These are phyloP conservation scores for Bromus sterilis DNA, from an alignment of 176 grass and related monocot genomes.

Conservation along the genomic window DNA sequence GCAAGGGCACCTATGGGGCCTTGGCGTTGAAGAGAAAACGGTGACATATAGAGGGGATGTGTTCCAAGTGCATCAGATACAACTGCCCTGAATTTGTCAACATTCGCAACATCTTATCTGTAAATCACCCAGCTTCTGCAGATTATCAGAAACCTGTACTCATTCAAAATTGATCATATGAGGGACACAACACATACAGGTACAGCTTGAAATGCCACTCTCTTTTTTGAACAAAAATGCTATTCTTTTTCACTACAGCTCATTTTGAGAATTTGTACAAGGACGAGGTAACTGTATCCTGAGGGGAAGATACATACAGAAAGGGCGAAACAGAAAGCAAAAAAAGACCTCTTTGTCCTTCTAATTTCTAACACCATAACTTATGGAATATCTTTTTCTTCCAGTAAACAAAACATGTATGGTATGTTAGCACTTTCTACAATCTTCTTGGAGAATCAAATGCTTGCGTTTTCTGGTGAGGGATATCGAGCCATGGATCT, in stretches of 20 bases:
- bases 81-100: constrained; percentile 21
- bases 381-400: constrained; percentile 16
- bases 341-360: not conserved
- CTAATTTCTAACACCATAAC: constrained; percentile 20
- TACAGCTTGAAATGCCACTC: constrained; percentile 31
- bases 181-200: not conserved
- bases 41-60: constrained; percentile 63
- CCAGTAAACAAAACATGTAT: constrained; percentile 8
- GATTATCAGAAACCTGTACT: not conserved
- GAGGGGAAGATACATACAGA: constrained; percentile 29
- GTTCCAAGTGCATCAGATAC: constrained; percentile 51
- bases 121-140: not conserved
- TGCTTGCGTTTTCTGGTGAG: constrained; percentile 29
- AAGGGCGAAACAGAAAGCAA: constrained; percentile 11
- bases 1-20: constrained; percentile 74
- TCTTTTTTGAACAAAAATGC: constrained; percentile 23
- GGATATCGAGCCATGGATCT: constrained; percentile 49
- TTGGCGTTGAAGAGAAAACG: constrained; percentile 43
- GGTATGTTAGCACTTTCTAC: constrained; percentile 9
- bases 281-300: constrained; percentile 30
- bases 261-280: constrained; percentile 40
- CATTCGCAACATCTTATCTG: not conserved
- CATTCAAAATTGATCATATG: not conserved
- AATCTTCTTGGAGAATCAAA: constrained; percentile 69
- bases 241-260: constrained; percentile 27